Evolutionary conservation across 1,139 yeast species (phyloP).

Genomic region (Kazachstania sp.): DNA sequence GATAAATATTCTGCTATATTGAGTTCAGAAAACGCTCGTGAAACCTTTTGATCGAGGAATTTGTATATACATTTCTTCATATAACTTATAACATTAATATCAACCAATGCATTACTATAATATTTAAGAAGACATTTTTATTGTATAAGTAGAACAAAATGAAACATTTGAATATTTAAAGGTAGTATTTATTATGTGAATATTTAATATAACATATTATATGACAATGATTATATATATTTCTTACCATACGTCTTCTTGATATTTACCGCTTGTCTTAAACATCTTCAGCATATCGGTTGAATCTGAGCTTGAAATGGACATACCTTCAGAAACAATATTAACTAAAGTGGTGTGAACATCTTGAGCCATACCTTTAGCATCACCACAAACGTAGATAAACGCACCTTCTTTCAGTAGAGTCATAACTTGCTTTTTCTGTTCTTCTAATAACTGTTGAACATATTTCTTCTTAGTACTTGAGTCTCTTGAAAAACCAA

Average conservation of each 20-base stretch:
- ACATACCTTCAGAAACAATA: slow-evolving; percentile 48
- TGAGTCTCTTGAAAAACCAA: slow-evolving; percentile 84
- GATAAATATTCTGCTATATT: slow-evolving; percentile 27
- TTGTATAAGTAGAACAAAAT: slow-evolving; percentile 5
- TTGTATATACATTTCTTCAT: background rate
- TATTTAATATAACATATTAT: background rate
- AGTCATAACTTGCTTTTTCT: slow-evolving; percentile 44
- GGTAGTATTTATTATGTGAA: background rate
- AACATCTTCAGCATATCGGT: no score
- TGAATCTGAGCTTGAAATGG: slow-evolving; percentile 57
- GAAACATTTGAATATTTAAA: slow-evolving; percentile 11
- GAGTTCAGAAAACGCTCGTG: slow-evolving; percentile 31
- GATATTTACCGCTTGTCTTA: slow-evolving; percentile 82
- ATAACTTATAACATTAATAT: slow-evolving; percentile 1
- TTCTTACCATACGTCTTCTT: slow-evolving; percentile 94
- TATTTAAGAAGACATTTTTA: no score
- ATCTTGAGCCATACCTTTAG: slow-evolving; percentile 91
- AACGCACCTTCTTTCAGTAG: slow-evolving; percentile 71
- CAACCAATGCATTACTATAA: no score
- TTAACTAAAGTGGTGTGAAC: slow-evolving; percentile 68
- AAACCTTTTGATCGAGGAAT: slow-evolving; percentile 1
- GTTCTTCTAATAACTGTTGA: slow-evolving; percentile 71
- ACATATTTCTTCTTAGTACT: slow-evolving; percentile 68
- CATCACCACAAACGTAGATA: slow-evolving; percentile 96
- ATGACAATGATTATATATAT: slow-evolving; percentile 11